phyloP scores from a whole-genome alignment of 805 yeast species.

The Wickerhamomyces bovis region DNA sequence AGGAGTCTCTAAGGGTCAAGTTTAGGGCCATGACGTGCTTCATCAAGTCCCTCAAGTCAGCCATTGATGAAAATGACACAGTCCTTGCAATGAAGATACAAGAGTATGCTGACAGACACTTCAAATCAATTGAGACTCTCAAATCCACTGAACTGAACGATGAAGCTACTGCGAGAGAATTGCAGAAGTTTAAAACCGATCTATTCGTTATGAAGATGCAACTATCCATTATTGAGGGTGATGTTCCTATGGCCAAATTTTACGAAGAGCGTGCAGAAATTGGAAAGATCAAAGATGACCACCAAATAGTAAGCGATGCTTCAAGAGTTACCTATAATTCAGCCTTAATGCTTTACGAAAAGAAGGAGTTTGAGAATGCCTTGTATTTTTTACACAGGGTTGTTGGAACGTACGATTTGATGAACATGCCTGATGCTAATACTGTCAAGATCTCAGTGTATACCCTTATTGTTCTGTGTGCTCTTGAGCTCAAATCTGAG shows the following conservation, averaged over 20 bases:
- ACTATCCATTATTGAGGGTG: conserved; percentile 24
- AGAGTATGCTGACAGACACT: conserved; percentile 24
- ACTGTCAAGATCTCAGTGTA: conserved; percentile 23
- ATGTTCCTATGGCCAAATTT: conserved; percentile 30
- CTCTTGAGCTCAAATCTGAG: conserved; percentile 18
- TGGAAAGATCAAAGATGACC: conserved; percentile 11
- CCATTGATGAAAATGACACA: conserved; percentile 22
- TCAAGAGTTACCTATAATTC: conserved; percentile 31
- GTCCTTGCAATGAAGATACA: conserved; percentile 21
- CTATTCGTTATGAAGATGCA: conserved; percentile 29
- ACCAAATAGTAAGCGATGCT: conserved; percentile 21
- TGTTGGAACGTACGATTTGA: conserved; percentile 6
- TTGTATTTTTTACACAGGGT: conserved; percentile 16
- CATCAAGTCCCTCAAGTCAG: conserved; percentile 22
- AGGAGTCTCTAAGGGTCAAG: conserved; percentile 18
- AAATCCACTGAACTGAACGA: conserved; percentile 6
- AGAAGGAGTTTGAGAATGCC: conserved; percentile 5
- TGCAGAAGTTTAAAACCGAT: conserved; percentile 22
- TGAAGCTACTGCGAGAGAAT: conserved; percentile 7
- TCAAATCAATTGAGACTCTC: conserved; percentile 19
- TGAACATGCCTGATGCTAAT: neutral
- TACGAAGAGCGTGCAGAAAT: conserved; percentile 27
- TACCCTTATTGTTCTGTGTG: conserved; percentile 23
- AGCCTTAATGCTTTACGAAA: conserved; percentile 17
- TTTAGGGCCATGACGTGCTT: conserved; percentile 29